Base-by-base conservation (phyloP, 768 basidiomycete species). In the Rhodosporidiobolus odoratus region DNA sequence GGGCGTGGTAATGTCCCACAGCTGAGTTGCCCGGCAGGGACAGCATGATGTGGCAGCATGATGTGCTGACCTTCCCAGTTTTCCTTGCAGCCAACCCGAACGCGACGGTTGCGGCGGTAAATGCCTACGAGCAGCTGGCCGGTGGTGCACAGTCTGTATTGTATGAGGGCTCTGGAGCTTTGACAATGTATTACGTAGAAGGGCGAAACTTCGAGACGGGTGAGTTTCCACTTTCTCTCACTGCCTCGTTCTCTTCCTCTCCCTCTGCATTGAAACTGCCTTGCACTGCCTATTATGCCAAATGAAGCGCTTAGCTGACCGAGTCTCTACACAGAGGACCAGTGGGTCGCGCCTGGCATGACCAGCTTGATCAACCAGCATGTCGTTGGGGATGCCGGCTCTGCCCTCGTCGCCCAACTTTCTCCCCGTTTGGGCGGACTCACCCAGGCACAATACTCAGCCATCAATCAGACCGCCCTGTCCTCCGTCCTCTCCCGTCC, bases 401-500 rank as follows among this genome's bases (percentile, higher is more conserved):
- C 63, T 5, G 21, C 38, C 32, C 59, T 71, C 35, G 30, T 48
- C 21, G 37, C 62, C 23, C 41, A 58, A 3, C 34, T 66, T 6
- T 37, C 57, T 1, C 60, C 61, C 8, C 56, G 61, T 0, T 27
- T 66, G 3, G 35, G 13, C 35, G 37, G 27, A 0, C 35, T 69
- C 1, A 10, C 62, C 3, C 32, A 6, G 27, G 47, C 27, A 1
- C 27, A 43, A 23, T 66, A 47, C 58, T 32, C n/a, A 6, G 58
- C 58, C 2, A 16, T 63, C 41, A 43, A 71, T 56, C 38, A 54
- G 34, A 58, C 53, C 2, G 38, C 60, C 4, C 50, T 71, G 38
- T 43, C 71, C 19, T 65, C 60, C 27, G 66, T 75, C 0, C 48
- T 79, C 32, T 52, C 74, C 16, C 37, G 58, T 23, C 74, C 78